These are phyloP conservation scores for Ophiostoma australiae DNA, from an alignment of 2,329 filamentous ascomycete genomes.

Conservation along the genomic window DNA sequence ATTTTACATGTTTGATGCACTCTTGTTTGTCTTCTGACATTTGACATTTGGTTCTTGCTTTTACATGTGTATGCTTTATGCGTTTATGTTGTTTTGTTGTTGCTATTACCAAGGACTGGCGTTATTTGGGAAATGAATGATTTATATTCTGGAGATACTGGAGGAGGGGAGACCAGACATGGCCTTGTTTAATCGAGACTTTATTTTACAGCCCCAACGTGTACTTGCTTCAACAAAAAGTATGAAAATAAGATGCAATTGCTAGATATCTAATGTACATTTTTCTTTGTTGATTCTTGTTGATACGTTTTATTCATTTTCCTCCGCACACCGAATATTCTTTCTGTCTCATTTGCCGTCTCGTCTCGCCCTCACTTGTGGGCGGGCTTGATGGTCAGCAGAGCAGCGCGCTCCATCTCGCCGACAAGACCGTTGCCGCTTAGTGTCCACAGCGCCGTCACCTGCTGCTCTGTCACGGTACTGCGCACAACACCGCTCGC, in stretches of 20 bases:
- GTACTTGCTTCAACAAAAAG: neutral
- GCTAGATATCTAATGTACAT: conserved; percentile 15
- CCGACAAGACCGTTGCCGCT: conserved; percentile 76
- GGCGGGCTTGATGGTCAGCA: conserved; percentile 40
- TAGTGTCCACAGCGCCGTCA: conserved; percentile 79
- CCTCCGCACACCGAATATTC: neutral
- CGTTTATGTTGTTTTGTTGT: neutral
- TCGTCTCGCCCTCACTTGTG: neutral
- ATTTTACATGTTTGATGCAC: conserved; percentile 2
- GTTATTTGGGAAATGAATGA: conserved; percentile 9
- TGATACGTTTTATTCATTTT: neutral
- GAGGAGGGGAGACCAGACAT: conserved; percentile 9
- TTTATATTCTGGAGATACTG: conserved; percentile 9
- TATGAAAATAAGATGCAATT: conserved; percentile 1
- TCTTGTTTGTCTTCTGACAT: neutral
- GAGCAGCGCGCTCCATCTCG: conserved; percentile 69
- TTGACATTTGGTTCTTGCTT: neutral
- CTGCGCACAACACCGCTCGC: conserved; percentile 73
- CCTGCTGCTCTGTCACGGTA: conserved; percentile 62
- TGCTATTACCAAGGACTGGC: conserved; percentile 11
- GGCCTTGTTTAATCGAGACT: conserved; percentile 2
- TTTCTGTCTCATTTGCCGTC: neutral
- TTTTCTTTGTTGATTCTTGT: conserved; percentile 4
- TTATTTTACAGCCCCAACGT: neutral
- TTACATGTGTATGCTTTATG: neutral